Conservation (phyloP, 495 filamentous ascomycete genomes). For the Jackrogersella minutella region DNA sequence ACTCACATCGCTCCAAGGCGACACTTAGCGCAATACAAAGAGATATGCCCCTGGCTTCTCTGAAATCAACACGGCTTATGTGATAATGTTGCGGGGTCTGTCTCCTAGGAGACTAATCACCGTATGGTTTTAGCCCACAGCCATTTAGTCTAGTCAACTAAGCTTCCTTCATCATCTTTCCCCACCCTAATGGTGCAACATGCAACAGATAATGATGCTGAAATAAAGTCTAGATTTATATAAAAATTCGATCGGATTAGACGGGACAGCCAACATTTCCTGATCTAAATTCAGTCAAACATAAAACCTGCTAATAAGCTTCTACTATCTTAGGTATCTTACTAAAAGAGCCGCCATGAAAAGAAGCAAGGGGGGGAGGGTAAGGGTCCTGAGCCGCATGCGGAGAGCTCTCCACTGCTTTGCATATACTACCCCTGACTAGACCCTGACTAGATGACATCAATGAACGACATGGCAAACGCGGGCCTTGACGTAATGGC, state of each 20-base stretch:
- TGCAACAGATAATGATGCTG: not conserved
- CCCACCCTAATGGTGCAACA: no score
- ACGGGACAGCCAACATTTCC: no score
- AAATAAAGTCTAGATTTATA: not conserved
- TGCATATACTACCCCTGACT: conserved; percentile 28
- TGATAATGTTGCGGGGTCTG: no score
- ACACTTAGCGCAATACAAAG: conserved; percentile 4
- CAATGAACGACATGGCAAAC: conserved; percentile 16
- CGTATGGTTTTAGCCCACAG: no score
- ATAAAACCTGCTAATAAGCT: not conserved
- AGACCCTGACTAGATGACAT: conserved; percentile 29
- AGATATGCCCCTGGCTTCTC: not conserved
- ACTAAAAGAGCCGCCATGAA: not conserved
- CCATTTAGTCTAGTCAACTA: no score
- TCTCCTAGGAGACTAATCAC: no score
- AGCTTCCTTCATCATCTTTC: no score
- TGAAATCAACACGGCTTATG: no score
- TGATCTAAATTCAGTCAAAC: no score
- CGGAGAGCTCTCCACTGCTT: conserved; percentile 8
- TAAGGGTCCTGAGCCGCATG: conserved; percentile 17
- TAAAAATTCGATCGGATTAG: no score
- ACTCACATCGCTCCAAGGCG: not conserved
- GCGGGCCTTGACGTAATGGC: conserved; percentile 29
- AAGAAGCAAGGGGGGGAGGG: not conserved
- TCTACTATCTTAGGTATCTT: not conserved